These are phyloP conservation scores for Polyporus tsugae DNA, from an alignment of 1,284 basidiomycete species.

Conservation along the genomic window DNA sequence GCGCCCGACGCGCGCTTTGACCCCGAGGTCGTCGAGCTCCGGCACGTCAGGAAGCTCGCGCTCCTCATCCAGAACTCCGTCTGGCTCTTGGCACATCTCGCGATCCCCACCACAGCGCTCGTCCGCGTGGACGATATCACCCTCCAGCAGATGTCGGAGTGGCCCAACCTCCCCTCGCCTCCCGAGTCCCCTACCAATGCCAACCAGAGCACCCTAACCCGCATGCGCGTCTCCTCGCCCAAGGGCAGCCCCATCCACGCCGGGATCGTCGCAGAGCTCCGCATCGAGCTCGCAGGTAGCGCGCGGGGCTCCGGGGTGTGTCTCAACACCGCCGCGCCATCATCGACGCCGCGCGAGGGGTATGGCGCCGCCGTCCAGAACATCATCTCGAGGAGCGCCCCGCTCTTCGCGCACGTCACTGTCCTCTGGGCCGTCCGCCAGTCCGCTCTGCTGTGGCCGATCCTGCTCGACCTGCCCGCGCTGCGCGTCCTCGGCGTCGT, in stretches of 20 bases:
- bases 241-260: conserved; percentile 10
- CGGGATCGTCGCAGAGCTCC: conserved; percentile 2
- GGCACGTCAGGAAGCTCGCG: conserved; percentile 8
- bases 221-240: conserved; percentile 10
- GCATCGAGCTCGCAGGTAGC: conserved; percentile 14
- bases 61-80: conserved; percentile 9
- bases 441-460: neutral
- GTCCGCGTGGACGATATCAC: conserved; percentile 12
- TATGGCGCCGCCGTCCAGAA: neutral
- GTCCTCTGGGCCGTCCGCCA: conserved; percentile 12
- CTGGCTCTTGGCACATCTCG: conserved; percentile 13
- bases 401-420: conserved; percentile 15
- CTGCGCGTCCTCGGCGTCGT: conserved; percentile 11
- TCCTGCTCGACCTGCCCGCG: conserved; percentile 9
- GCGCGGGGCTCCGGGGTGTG: neutral
- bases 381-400: neutral
- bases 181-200: neutral
- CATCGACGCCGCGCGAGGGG: neutral
- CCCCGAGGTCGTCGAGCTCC: conserved; percentile 2
- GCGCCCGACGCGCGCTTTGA: neutral
- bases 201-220: neutral
- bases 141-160: neutral
- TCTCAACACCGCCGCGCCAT: conserved; percentile 3
- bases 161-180: neutral
- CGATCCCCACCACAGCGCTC: conserved; percentile 5